Percentiles rank a stretch among this genome's conserved stretches.
Conservation (phyloP, 177 flowering plant genomes). For the Vitis hybrid region DNA sequence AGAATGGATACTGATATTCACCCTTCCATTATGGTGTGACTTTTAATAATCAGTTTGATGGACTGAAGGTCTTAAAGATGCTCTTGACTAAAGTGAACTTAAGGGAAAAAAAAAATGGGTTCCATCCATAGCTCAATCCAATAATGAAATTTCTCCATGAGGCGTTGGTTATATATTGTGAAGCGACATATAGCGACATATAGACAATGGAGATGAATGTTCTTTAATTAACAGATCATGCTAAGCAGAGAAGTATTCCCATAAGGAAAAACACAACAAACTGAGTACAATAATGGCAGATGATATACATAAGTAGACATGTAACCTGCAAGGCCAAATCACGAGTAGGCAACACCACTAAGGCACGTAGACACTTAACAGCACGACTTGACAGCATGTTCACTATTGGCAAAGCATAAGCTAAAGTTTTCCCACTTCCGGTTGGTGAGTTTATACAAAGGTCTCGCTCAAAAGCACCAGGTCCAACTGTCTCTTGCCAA, state of each 20-base stretch:
- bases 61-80: no score
- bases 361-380: constrained; percentile 77
- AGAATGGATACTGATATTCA: no score
- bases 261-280: neutral
- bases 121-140: no score
- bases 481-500: constrained; percentile 94
- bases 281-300: no score
- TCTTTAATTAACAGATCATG: neutral
- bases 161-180: neutral
- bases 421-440: constrained; percentile 89
- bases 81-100: no score
- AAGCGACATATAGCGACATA: neutral
- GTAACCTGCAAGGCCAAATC: constrained; percentile 92
- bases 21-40: no score
- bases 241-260: neutral
- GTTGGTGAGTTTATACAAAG: constrained; percentile 91
- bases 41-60: no score
- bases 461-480: constrained; percentile 85
- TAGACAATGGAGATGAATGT: neutral
- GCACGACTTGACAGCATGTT: constrained; percentile 68
- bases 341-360: constrained; percentile 93
- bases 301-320: neutral
- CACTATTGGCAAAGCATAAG: constrained; percentile 92
- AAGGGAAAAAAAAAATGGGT: no score
- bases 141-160: neutral